Conservation (phyloP, 257 asterid species). For the Coffea canephora region DNA sequence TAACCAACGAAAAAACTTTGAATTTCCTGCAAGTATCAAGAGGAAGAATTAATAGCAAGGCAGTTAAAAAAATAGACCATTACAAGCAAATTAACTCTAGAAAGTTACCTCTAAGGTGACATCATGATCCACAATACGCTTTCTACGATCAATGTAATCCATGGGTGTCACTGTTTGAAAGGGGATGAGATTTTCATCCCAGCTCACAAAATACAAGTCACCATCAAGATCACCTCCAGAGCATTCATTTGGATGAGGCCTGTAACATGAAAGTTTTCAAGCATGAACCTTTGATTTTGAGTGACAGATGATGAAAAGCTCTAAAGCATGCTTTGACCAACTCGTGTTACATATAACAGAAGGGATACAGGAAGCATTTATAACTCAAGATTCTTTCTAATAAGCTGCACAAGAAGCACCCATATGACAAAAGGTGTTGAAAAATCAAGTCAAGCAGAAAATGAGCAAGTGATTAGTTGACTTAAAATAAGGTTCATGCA, state of each 20-base stretch:
- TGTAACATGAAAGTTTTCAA: constrained; percentile 21
- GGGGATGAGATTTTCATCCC: constrained; percentile 78
- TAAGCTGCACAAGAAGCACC: background rate
- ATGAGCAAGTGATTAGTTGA: background rate
- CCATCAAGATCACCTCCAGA: constrained; percentile 99
- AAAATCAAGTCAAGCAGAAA: background rate
- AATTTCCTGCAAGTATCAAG: constrained; percentile 63
- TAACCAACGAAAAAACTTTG: constrained; percentile 83
- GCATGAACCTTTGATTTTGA: background rate
- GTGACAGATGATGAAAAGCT: background rate
- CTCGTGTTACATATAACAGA: background rate
- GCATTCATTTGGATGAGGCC: constrained; percentile 99
- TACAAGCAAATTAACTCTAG: constrained; percentile 3
- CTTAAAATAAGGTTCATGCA: background rate
- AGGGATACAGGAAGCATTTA: background rate
- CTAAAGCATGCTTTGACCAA: background rate
- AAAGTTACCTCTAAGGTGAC: constrained; percentile 73
- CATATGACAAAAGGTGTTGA: background rate
- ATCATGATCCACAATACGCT: constrained; percentile 81
- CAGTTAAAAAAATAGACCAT: background rate
- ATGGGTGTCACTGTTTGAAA: constrained; percentile 68
- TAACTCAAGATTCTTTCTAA: background rate
- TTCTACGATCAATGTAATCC: constrained; percentile 88
- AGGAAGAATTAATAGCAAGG: constrained; percentile 2
- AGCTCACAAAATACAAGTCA: constrained; percentile 83